A percentile compares a stretch with the other conserved stretches of the same genome.
Evolutionary conservation across 768 basidiomycete genomes (phyloP).

Genomic region (Suillus sp.): DNA sequence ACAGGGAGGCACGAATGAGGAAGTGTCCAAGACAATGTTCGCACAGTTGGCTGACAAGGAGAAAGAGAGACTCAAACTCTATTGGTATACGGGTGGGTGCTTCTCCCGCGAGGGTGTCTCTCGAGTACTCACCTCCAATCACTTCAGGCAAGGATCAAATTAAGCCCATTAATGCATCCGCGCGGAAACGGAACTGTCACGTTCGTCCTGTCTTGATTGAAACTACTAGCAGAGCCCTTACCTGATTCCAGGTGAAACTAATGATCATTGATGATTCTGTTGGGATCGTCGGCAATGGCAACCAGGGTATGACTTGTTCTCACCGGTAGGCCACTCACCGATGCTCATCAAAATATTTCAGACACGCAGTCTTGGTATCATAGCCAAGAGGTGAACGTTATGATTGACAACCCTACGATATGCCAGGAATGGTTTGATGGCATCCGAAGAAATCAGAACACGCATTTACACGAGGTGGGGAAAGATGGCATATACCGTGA

Average conservation of each 20-base stretch:
- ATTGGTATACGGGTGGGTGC: constrained; percentile 51
- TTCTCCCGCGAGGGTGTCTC: constrained; percentile 7
- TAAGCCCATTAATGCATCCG: constrained; percentile 63
- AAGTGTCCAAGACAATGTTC: constrained; percentile 64
- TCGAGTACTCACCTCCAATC: neutral
- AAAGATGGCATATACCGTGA: constrained; percentile 63
- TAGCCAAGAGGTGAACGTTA: constrained; percentile 68
- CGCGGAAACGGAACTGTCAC: constrained; percentile 73
- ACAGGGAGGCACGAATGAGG: constrained; percentile 74
- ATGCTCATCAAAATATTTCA: constrained; percentile 19
- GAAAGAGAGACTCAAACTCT: constrained; percentile 49
- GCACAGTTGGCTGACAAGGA: constrained; percentile 46
- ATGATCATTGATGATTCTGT: constrained; percentile 67
- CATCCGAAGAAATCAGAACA: constrained; percentile 56
- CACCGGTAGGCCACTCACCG: neutral
- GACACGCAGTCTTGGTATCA: constrained; percentile 76
- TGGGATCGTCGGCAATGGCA: constrained; percentile 70
- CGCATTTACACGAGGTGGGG: constrained; percentile 46
- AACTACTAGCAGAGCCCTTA: neutral
- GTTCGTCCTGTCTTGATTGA: constrained; percentile 29
- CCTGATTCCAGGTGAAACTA: constrained; percentile 50
- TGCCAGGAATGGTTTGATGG: constrained; percentile 58
- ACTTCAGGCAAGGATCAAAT: constrained; percentile 59
- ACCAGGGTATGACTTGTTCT: constrained; percentile 47
- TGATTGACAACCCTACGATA: constrained; percentile 57